Percentiles rank a stretch among this genome's conserved stretches.
Evolutionary conservation across 1,284 basidiomycete genomes (phyloP).

Genomic region (Trichosporon sp.): DNA sequence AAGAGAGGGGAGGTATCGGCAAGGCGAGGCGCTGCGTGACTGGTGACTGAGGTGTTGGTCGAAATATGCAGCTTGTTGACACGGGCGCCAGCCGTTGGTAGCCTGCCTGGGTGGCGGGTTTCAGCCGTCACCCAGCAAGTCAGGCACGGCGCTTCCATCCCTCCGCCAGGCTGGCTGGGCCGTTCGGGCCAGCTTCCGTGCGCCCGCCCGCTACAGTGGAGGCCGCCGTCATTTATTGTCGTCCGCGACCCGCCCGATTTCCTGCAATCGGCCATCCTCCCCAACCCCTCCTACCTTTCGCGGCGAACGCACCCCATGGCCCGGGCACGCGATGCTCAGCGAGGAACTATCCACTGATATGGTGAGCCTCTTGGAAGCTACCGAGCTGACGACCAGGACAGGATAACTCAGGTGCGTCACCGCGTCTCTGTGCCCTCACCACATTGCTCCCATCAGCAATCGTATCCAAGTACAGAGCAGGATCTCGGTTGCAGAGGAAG

Average conservation of each 20-base stretch:
- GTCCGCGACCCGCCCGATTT: neutral
- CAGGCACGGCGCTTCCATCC: neutral
- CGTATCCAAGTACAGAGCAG: neutral
- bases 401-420: slow-evolving; percentile 42
- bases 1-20: neutral
- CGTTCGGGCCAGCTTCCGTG: neutral
- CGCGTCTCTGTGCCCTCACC: neutral
- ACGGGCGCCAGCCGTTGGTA: neutral
- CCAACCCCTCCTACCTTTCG: neutral
- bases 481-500: neutral
- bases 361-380: slow-evolving; percentile 24
- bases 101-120: neutral
- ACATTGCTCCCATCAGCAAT: neutral
- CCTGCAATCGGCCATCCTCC: neutral
- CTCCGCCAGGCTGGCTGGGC: too few species aligned
- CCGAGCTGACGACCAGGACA: slow-evolving; percentile 38
- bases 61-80: neutral
- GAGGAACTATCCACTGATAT: slow-evolving; percentile 50
- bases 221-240: slow-evolving; percentile 4
- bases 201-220: neutral
- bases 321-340: slow-evolving; percentile 43
- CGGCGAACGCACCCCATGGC: slow-evolving; percentile 16
- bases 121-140: neutral
- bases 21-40: neutral
- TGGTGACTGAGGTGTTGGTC: neutral